Conservation (phyloP, 805 yeast genomes). For the Ogataea nitratoaversa region DNA sequence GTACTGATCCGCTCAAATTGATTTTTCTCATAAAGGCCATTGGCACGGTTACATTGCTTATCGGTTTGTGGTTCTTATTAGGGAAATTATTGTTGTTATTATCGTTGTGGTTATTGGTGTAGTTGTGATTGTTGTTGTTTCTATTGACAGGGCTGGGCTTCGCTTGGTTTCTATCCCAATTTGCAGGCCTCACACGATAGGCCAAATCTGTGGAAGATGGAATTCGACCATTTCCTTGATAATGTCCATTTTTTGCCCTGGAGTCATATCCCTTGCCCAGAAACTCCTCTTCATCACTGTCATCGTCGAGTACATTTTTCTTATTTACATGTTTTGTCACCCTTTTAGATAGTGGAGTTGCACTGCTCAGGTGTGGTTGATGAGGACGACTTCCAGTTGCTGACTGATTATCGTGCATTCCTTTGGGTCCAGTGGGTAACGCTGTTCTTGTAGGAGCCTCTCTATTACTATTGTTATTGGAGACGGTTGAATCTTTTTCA, state of each 20-base stretch:
- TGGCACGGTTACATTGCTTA: too few species aligned
- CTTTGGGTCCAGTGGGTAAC: slow-evolving; percentile 2
- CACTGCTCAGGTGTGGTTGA: neutral
- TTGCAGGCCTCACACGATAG: neutral
- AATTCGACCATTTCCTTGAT: neutral
- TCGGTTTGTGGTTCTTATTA: too few species aligned
- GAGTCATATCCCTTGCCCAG: too few species aligned
- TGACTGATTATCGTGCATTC: neutral
- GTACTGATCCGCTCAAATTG: slow-evolving; percentile 36
- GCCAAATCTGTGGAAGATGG: neutral
- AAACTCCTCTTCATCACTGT: slow-evolving; percentile 18
- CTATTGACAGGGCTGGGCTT: neutral
- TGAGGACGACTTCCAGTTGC: neutral
- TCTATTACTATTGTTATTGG: too few species aligned
- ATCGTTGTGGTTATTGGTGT: neutral
- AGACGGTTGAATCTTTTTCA: too few species aligned
- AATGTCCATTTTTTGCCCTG: neutral
- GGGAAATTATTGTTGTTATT: neutral
- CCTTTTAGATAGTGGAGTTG: slow-evolving; percentile 11
- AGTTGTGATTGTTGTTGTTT: neutral
- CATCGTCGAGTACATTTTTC: slow-evolving; percentile 16
- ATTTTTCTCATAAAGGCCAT: slow-evolving; percentile 21
- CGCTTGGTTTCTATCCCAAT: neutral
- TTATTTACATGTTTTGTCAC: slow-evolving; percentile 13
- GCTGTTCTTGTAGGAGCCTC: neutral